These are phyloP conservation scores for Aureobasidium vineae DNA, from an alignment of 2,329 filamentous ascomycete genomes.

Conservation along the genomic window DNA sequence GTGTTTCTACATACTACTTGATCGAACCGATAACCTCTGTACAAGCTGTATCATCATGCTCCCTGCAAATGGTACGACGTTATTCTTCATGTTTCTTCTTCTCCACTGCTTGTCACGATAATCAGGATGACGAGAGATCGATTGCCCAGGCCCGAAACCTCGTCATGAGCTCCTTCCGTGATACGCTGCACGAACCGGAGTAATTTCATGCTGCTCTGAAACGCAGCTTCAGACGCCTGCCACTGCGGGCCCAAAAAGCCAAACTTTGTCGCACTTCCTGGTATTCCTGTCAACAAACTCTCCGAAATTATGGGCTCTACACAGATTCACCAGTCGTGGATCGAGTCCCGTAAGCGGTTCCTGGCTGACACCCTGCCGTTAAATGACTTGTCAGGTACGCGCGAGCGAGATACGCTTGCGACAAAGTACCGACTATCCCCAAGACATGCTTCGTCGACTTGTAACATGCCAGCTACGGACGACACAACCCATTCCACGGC, in stretches of 20 bases:
- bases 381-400: slow-evolving; percentile 10
- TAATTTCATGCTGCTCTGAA: neutral
- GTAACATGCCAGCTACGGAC: slow-evolving; percentile 2
- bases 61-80: slow-evolving; percentile 13
- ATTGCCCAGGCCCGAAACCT: neutral
- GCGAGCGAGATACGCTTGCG: neutral
- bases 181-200: neutral
- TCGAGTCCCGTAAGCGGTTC: neutral
- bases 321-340: neutral
- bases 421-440: neutral
- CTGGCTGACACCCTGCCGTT: neutral
- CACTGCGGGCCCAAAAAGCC: neutral
- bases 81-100: slow-evolving; percentile 9
- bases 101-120: neutral
- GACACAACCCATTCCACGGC: slow-evolving; percentile 11
- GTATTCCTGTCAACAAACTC: slow-evolving; percentile 5
- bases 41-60: slow-evolving; percentile 24
- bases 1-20: slow-evolving; percentile 21
- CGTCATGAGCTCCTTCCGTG: slow-evolving; percentile 1
- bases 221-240: neutral
- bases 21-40: slow-evolving; percentile 24
- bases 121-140: neutral
- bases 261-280: neutral
- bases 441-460: neutral
- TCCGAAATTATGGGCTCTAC: neutral